phyloP scores from a whole-genome alignment of 306 rosid species.

The Dryas drummondii region DNA sequence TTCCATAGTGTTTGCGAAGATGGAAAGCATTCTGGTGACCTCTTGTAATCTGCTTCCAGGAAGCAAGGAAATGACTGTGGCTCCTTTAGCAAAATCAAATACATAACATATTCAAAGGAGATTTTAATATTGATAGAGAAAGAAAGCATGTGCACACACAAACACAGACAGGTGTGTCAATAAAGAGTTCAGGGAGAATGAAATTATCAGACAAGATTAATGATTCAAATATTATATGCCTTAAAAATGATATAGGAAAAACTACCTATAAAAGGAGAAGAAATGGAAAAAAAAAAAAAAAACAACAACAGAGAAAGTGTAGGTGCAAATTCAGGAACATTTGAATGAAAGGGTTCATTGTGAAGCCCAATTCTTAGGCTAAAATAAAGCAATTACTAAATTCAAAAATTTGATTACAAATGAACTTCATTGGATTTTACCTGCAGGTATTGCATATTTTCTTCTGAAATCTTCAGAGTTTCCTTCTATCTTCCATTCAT shows the following conservation, averaged over 20 bases:
- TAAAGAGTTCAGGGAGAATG: background rate
- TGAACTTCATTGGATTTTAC: constrained; percentile 35
- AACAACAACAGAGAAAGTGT: background rate
- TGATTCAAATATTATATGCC: background rate
- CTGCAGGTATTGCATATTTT: constrained; percentile 60
- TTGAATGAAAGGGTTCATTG: constrained; percentile 5
- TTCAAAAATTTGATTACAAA: background rate
- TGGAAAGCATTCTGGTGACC: constrained; percentile 76
- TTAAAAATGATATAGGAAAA: background rate
- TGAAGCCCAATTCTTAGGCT: background rate
- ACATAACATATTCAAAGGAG: constrained; percentile 23
- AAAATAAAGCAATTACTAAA: background rate
- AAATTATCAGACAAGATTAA: background rate
- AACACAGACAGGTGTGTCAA: background rate
- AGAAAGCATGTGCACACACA: background rate
- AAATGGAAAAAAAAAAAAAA: background rate
- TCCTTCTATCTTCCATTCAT: constrained; percentile 61
- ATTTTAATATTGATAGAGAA: background rate
- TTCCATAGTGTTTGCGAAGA: constrained; percentile 57
- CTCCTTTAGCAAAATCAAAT: constrained; percentile 50
- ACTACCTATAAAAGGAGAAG: background rate
- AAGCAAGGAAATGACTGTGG: constrained; percentile 78
- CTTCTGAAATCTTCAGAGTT: constrained; percentile 50
- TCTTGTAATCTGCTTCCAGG: constrained; percentile 98
- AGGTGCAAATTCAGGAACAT: background rate